Conservation (phyloP, 1,139 yeast genomes). For the Candida frijolesensis region DNA sequence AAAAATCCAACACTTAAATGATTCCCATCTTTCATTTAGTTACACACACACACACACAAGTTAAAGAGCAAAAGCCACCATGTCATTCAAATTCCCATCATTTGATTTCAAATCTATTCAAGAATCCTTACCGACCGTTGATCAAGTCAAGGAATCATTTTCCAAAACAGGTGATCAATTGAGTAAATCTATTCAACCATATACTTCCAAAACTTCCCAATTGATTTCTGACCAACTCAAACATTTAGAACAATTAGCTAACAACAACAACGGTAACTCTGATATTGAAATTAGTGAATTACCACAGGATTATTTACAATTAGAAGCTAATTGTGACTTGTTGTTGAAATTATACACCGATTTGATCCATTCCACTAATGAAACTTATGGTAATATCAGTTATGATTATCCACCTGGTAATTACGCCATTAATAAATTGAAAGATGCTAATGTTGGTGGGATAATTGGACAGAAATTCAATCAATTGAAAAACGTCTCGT, state of each 20-base stretch:
- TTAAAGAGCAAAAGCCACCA: conserved; percentile 20
- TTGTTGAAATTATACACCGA: conserved; percentile 62
- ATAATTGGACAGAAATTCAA: conserved; percentile 54
- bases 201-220: conserved; percentile 43
- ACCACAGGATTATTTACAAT: conserved; percentile 68
- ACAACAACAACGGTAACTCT: conserved; percentile 14
- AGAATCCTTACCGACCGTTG: conserved; percentile 46
- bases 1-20: not conserved
- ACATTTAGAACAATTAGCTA: conserved; percentile 48
- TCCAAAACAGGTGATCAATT: conserved; percentile 43
- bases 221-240: conserved; percentile 41
- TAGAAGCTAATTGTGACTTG: conserved; percentile 68
- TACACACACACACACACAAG: not conserved
- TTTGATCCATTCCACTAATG: conserved; percentile 56
- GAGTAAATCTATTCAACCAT: conserved; percentile 46
- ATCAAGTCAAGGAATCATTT: conserved; percentile 40
- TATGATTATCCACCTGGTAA: conserved; percentile 78
- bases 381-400: conserved; percentile 64
- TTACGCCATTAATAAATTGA: conserved; percentile 43
- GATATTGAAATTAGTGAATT: conserved; percentile 57
- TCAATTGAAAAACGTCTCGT: conserved; percentile 60
- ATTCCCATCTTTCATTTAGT: not conserved
- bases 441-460: conserved; percentile 65
- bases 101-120: conserved; percentile 49
- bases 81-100: conserved; percentile 57